A percentile compares a stretch with the other conserved stretches of the same genome.
Conservation (phyloP, 176 grass and related monocot genomes). For the Elymus sibiricus region DNA sequence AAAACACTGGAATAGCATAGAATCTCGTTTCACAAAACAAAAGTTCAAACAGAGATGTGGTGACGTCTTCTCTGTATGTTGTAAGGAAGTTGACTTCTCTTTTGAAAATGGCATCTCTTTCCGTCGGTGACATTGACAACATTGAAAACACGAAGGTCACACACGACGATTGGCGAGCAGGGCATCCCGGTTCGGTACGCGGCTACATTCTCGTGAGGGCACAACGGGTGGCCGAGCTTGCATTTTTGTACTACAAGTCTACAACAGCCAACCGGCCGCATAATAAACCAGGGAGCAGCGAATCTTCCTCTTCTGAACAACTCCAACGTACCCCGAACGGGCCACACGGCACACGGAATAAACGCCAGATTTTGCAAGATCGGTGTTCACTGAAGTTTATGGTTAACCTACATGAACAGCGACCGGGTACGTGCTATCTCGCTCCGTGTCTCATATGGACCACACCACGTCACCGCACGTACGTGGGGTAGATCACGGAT, state of each 20-base stretch:
- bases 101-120: background rate
- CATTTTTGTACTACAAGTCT: background rate
- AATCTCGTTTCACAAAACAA: too few species aligned
- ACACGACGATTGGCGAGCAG: background rate
- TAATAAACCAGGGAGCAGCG: background rate
- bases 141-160: background rate
- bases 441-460: background rate
- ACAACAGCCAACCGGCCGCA: background rate
- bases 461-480: background rate
- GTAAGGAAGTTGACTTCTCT: background rate
- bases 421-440: too few species aligned
- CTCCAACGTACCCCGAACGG: background rate
- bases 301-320: background rate
- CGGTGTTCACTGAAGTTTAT: too few species aligned
- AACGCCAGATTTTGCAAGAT: background rate
- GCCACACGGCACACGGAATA: background rate
- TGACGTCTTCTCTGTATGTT: too few species aligned
- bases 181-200: background rate
- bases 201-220: background rate
- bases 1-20: too few species aligned
- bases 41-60: too few species aligned
- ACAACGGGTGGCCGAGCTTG: background rate
- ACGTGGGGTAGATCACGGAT: background rate
- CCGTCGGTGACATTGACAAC: background rate
- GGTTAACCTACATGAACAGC: too few species aligned